These are phyloP conservation scores for Epichloe sylvatica DNA, from an alignment of 2,329 filamentous ascomycete species.

Conservation along the genomic window DNA sequence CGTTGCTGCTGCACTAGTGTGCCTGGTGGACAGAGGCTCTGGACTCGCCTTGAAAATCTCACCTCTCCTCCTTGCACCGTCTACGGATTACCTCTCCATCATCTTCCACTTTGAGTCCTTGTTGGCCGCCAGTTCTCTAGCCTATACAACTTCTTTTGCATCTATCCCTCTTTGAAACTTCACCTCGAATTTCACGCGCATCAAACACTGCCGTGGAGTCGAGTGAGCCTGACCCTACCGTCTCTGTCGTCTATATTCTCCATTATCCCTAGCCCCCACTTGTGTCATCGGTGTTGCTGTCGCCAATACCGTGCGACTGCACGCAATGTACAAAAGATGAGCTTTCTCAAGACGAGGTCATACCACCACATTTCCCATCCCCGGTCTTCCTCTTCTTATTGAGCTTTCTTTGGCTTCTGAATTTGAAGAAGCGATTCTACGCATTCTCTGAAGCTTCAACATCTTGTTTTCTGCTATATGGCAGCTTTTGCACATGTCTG, in stretches of 20 bases:
- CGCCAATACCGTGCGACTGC: conserved; percentile 12
- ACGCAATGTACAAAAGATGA: conserved; percentile 28
- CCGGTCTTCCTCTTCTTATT: neutral
- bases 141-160: neutral
- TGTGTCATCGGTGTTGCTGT: neutral
- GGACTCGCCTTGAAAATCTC: neutral
- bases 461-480: neutral
- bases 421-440: neutral
- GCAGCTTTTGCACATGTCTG: neutral
- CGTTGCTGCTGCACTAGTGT: neutral
- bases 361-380: neutral
- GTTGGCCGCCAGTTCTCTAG: neutral
- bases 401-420: neutral
- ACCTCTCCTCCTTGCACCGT: neutral
- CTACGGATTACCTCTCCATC: neutral
- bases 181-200: neutral
- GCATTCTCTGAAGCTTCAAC: neutral
- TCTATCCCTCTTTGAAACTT: neutral
- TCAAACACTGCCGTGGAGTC: neutral
- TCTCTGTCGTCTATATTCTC: neutral
- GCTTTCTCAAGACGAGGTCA: conserved; percentile 30
- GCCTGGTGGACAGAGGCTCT: neutral
- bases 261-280: neutral
- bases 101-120: neutral
- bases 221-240: neutral